phyloP scores from a whole-genome alignment of 371 early-diverging fungal species.

The Mortierella sp. region DNA sequence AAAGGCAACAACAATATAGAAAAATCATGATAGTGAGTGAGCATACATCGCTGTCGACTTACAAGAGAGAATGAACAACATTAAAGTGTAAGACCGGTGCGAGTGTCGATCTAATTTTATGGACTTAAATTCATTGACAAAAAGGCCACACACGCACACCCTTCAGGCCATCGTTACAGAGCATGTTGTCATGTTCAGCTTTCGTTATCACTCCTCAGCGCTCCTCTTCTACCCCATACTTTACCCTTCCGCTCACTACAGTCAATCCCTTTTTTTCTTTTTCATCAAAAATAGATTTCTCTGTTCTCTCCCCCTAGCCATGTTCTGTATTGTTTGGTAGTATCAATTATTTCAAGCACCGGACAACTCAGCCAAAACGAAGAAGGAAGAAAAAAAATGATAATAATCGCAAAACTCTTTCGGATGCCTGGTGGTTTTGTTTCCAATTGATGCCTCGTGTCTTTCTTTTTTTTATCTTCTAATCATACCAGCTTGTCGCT shows the following conservation, averaged over 20 bases:
- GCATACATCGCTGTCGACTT: background rate
- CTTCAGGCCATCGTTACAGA: background rate
- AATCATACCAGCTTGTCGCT: background rate
- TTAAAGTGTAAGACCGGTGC: background rate
- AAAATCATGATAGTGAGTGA: background rate
- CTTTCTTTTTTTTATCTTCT: background rate
- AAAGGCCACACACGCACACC: background rate
- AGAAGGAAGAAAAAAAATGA: background rate
- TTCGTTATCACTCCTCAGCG: background rate
- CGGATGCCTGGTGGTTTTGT: no score
- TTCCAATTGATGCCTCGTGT: background rate
- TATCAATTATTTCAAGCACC: background rate
- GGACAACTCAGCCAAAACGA: background rate
- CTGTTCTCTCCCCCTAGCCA: background rate
- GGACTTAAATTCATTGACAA: background rate
- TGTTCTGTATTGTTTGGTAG: background rate
- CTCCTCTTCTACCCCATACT: background rate
- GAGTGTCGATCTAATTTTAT: slow-evolving; percentile 4
- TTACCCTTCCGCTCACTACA: background rate
- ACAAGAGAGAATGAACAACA: background rate
- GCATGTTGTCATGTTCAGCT: no score
- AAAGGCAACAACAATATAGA: background rate
- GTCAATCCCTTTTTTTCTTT: background rate
- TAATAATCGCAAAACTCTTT: no score
- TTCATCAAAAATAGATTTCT: background rate